Evolutionary conservation across 1,284 basidiomycete species (phyloP).

Genomic region (Rhodotorula mucilaginosa): DNA sequence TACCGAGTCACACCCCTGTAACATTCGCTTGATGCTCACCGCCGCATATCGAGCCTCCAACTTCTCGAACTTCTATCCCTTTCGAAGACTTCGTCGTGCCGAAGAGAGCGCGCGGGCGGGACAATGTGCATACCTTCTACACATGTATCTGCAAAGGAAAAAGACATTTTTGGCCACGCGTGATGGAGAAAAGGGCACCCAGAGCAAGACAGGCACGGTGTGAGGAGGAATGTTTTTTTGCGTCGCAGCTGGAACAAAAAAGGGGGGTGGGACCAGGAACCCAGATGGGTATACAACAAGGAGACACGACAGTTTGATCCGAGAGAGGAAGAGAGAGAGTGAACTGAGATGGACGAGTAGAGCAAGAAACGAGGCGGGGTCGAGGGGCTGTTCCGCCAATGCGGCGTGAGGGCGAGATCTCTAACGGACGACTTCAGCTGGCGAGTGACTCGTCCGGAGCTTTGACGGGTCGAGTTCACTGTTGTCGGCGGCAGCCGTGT

Average conservation of each 20-base stretch:
- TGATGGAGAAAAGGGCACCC: too few species aligned
- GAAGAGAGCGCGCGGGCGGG: background rate
- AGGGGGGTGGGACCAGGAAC: too few species aligned
- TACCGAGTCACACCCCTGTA: too few species aligned
- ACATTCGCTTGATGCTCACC: too few species aligned
- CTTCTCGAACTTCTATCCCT: background rate
- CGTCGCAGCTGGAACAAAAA: too few species aligned
- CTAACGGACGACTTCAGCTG: constrained; percentile 3
- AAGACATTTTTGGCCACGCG: too few species aligned
- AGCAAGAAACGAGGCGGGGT: background rate
- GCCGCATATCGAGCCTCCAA: background rate
- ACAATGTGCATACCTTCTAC: background rate
- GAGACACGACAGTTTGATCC: too few species aligned
- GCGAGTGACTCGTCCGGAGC: constrained; percentile 8
- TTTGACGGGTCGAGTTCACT: constrained; percentile 4
- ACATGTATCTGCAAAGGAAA: background rate
- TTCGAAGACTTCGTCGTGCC: background rate
- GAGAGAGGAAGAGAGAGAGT: background rate
- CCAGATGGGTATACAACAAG: too few species aligned
- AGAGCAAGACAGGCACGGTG: background rate
- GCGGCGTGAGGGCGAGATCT: background rate
- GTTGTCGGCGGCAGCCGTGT: background rate
- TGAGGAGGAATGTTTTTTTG: background rate
- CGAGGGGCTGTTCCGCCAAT: background rate
- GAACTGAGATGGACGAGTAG: background rate